These are phyloP conservation scores for Neonectria magnoliae DNA, from an alignment of 2,329 filamentous ascomycete genomes.

Conservation along the genomic window DNA sequence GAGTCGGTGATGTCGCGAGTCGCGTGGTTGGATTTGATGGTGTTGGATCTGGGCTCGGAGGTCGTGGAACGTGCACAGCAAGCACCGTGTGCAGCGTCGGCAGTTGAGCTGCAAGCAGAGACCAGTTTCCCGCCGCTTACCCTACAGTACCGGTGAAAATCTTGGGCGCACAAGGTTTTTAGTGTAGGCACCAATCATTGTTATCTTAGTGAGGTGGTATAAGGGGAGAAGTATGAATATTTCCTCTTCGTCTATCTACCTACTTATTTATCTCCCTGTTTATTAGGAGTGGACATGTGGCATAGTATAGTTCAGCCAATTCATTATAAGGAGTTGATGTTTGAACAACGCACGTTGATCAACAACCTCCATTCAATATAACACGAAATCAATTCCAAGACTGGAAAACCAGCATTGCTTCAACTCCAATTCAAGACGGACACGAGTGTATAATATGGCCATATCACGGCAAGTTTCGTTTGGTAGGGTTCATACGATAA, in stretches of 20 bases:
- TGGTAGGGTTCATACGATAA: too few species aligned
- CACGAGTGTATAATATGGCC: neutral
- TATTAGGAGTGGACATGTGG: too few species aligned
- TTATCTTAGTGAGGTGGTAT: neutral
- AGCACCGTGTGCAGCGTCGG: slow-evolving; percentile 6
- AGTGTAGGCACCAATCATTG: too few species aligned
- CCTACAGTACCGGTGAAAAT: slow-evolving; percentile 7
- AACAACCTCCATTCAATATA: too few species aligned
- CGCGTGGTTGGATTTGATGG: slow-evolving; percentile 13
- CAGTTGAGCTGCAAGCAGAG: neutral
- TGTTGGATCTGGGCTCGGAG: neutral
- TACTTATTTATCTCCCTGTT: too few species aligned
- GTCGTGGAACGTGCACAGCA: slow-evolving; percentile 24
- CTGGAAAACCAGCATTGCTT: too few species aligned
- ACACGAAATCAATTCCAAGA: too few species aligned
- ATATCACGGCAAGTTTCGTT: neutral
- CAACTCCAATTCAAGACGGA: too few species aligned
- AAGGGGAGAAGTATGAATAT: too few species aligned
- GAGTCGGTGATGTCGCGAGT: slow-evolving; percentile 17
- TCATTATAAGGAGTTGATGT: too few species aligned
- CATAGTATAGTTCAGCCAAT: too few species aligned
- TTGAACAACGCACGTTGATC: too few species aligned
- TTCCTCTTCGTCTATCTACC: neutral
- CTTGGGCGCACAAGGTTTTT: neutral
- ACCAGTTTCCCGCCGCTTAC: slow-evolving; percentile 7